Base-by-base conservation (phyloP, 108 stramenopile genomes). In the Epithemia pelagica region DNA sequence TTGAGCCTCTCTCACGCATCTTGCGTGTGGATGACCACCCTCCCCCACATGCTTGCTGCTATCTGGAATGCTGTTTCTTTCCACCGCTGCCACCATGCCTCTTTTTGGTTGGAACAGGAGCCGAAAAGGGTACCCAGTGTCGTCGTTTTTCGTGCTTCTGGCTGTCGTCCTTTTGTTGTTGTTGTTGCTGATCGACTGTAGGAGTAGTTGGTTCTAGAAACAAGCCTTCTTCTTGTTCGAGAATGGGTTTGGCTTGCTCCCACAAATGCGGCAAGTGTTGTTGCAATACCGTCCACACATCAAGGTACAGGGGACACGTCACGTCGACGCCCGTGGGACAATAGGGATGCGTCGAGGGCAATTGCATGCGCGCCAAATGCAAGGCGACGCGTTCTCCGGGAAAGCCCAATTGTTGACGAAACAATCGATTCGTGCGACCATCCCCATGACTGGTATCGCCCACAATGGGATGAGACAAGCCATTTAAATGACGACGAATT, bases 401-500 rank as follows among this genome's bases (percentile, higher is more conserved):
- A 68, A 93, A 30, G 28, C 84, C 86, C 24, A 80, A 64, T 32
- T 76, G 55, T 30, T 78, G 73, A 56, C 75, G 77, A 89, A 88
- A 93, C 32, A 78, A 77, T 1, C 86, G 73, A 62, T 93, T 93
- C 10, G 75, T 64, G 37, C 77, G 74, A 21, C 77, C 75, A 32
- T 72, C 73, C 0, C 92, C 92, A 70, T 94, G 92, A 25, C 83
- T 74, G 3, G 82, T 69, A 75, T 94, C 92, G 1, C 92, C 92
- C 7, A 94, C 64, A 46, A 94, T 94, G 0, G 92, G 92, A 69
- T 94, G 92, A 10, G 78, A 81, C 2, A 94, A 46, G 1, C 90
- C 90, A 69, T 85, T 90, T 54, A 94, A 62, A 69, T 94, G 89
- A 7, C 82, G 66, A n/a, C 92, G 84, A 30, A 94, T 85, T 65